These are phyloP conservation scores for Calamus simplicifolius DNA, from an alignment of 176 grass and related monocot species.

Conservation along the genomic window DNA sequence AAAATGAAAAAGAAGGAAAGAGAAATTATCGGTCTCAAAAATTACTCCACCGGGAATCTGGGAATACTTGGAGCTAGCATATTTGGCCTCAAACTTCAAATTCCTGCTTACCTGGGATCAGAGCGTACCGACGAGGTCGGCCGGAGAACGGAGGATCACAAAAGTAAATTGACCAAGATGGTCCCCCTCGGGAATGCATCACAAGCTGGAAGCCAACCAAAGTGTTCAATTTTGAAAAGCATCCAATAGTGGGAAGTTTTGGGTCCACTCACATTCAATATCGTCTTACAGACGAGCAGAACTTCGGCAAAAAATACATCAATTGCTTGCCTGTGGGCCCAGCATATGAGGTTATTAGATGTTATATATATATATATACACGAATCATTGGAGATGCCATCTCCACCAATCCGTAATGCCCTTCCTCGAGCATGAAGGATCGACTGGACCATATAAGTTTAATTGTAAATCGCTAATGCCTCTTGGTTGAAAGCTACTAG, in stretches of 20 bases:
- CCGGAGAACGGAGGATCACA: neutral
- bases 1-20: too few species aligned
- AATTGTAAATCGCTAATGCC: too few species aligned
- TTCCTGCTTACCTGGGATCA: too few species aligned
- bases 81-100: too few species aligned
- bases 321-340: neutral
- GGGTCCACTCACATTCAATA: neutral
- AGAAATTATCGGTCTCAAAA: too few species aligned
- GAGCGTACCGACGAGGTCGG: neutral
- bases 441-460: too few species aligned
- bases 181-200: neutral
- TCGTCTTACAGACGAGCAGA: neutral
- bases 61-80: too few species aligned
- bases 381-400: neutral
- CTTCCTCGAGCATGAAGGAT: too few species aligned
- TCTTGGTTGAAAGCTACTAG: too few species aligned
- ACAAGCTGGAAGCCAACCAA: neutral
- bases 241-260: neutral
- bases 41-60: too few species aligned
- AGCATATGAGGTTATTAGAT: neutral
- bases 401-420: too few species aligned
- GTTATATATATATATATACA: too few species aligned
- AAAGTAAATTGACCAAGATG: neutral
- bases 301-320: neutral
- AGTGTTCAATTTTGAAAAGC: constrained; percentile 4